A percentile compares a stretch with the other conserved stretches of the same genome.
Evolutionary conservation across 2,329 filamentous ascomycete genomes (phyloP).

Genomic region (Neonectria coccinea): DNA sequence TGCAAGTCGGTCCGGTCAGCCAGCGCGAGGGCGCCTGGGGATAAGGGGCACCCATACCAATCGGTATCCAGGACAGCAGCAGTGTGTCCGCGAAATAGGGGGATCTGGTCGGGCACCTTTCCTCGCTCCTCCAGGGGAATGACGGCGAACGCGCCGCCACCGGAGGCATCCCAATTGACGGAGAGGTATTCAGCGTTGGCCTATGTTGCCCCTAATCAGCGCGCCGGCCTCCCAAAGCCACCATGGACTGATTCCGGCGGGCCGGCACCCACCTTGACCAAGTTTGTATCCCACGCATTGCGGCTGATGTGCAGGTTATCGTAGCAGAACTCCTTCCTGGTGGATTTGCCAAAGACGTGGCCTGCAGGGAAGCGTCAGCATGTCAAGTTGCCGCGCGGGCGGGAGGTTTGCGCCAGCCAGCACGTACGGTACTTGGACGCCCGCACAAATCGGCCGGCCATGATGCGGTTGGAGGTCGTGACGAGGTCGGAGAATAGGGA

Average conservation of each 20-base stretch:
- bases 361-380: constrained; percentile 65
- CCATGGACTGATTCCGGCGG: constrained; percentile 28
- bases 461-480: constrained; percentile 50
- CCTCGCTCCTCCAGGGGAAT: constrained; percentile 91
- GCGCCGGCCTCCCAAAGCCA: constrained; percentile 32
- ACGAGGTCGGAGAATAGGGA: constrained; percentile 23
- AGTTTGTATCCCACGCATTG: constrained; percentile 99
- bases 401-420: constrained; percentile 44
- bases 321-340: constrained; percentile 97
- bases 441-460: constrained; percentile 75
- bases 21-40: constrained; percentile 10
- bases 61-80: constrained; percentile 96
- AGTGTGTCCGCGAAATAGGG: constrained; percentile 95
- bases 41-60: constrained; percentile 71
- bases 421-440: constrained; percentile 76
- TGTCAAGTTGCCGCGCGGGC: constrained; percentile 37
- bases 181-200: constrained; percentile 95
- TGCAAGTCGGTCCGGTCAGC: constrained; percentile 51
- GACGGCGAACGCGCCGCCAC: constrained; percentile 96
- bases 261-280: constrained; percentile 81
- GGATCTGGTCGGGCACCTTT: constrained; percentile 91
- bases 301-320: constrained; percentile 97
- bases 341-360: constrained; percentile 97
- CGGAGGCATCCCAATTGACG: constrained; percentile 98
- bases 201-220: constrained; percentile 59